Conservation (phyloP, 2,329 filamentous ascomycete genomes). For the Dactylellina haptotyla region DNA sequence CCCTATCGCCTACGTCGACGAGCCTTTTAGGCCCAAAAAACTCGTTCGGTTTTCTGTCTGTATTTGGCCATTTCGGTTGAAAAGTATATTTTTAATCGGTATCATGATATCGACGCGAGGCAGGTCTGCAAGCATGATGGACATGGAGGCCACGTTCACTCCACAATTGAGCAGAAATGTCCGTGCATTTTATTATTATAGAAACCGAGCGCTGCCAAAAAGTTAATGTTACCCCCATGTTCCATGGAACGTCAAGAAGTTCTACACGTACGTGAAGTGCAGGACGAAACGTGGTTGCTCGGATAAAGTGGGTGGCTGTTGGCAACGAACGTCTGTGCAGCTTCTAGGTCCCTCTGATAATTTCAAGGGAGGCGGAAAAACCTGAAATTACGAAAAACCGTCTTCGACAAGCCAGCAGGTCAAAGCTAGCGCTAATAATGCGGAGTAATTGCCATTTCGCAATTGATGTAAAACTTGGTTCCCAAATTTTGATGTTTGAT, state of each 20-base stretch:
- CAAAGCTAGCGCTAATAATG: conserved; percentile 21
- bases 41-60: conserved; percentile 30
- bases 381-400: conserved; percentile 41
- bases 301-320: conserved; percentile 42
- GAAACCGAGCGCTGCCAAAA: conserved; percentile 15
- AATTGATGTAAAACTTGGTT: conserved; percentile 23
- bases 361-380: background rate
- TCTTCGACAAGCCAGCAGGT: conserved; percentile 32
- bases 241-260: conserved; percentile 43
- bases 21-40: conserved; percentile 14
- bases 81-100: conserved; percentile 13
- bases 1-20: background rate
- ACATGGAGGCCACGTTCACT: conserved; percentile 49
- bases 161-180: conserved; percentile 19
- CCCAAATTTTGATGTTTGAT: conserved; percentile 12
- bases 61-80: conserved; percentile 27
- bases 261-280: conserved; percentile 19
- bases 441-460: background rate
- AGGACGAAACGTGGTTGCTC: conserved; percentile 51
- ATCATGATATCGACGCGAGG: conserved; percentile 39
- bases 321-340: conserved; percentile 45
- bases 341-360: conserved; percentile 14
- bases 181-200: conserved; percentile 53
- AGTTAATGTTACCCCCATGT: conserved; percentile 43
- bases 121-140: conserved; percentile 22